Conservation (phyloP, 768 basidiomycete genomes). For the Termitomyces titanicus region DNA sequence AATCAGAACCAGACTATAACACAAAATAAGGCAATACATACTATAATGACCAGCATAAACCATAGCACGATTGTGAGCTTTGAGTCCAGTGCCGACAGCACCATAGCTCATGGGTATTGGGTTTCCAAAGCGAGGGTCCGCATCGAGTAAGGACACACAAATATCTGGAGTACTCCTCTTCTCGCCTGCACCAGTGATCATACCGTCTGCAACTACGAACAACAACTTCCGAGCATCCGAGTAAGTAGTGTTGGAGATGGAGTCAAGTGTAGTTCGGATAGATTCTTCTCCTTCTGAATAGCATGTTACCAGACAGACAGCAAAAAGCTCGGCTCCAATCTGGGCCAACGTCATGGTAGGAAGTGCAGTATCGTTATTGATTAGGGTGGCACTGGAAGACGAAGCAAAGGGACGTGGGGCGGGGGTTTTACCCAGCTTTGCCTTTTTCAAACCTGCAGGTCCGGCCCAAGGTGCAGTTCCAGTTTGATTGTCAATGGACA, state of each 20-base stretch:
- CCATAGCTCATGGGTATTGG: constrained; percentile 92
- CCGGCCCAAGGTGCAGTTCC: constrained; percentile 96
- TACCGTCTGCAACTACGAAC: constrained; percentile 95
- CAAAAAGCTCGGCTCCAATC: constrained; percentile 94
- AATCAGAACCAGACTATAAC: background rate
- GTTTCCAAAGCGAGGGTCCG: constrained; percentile 93
- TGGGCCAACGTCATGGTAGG: constrained; percentile 82
- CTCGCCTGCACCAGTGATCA: constrained; percentile 98
- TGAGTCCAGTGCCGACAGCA: constrained; percentile 87
- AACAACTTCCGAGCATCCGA: constrained; percentile 90
- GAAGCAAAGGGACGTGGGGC: constrained; percentile 48
- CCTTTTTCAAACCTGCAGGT: constrained; percentile 46
- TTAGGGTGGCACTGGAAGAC: constrained; percentile 54
- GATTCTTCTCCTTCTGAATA: constrained; percentile 97
- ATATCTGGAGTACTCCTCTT: constrained; percentile 95
- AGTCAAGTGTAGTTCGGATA: constrained; percentile 86
- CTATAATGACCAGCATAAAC: constrained; percentile 99
- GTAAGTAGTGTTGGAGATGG: constrained; percentile 87
- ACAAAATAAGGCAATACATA: constrained; percentile 37
- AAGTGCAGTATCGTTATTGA: constrained; percentile 42
- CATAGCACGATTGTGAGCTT: constrained; percentile 92
- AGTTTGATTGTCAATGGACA: constrained; percentile 85
- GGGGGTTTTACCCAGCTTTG: constrained; percentile 40
- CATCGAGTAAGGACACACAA: constrained; percentile 87
- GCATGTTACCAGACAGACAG: constrained; percentile 94